These are phyloP conservation scores for Sechiopsis laciniata DNA, from an alignment of 306 rosid species.

Conservation along the genomic window DNA sequence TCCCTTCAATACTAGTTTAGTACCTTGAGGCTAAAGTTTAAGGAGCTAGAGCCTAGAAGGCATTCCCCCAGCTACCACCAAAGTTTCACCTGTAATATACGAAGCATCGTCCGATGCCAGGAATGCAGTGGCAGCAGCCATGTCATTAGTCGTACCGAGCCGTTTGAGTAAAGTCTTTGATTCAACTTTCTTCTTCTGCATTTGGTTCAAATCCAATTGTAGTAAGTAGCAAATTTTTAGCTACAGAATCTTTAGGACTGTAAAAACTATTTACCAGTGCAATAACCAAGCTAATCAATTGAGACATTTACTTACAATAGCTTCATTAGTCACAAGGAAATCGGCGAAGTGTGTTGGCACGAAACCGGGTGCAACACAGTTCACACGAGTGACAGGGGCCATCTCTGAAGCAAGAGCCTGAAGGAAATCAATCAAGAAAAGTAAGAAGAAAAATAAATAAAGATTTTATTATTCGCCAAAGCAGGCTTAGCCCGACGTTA, in stretches of 20 bases:
- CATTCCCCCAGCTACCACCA: constrained; percentile 87
- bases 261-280: not conserved
- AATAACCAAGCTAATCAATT: not conserved
- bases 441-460: constrained; percentile 19
- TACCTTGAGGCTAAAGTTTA: not conserved
- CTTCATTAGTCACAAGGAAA: constrained; percentile 41
- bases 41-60: constrained; percentile 70
- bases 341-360: constrained; percentile 87
- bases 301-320: constrained; percentile 35
- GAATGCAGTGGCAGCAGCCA: constrained; percentile 84
- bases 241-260: not conserved
- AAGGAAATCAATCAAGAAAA: constrained; percentile 18
- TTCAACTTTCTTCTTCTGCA: constrained; percentile 60
- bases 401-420: constrained; percentile 83
- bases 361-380: constrained; percentile 92
- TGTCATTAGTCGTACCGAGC: constrained; percentile 88
- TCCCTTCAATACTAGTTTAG: not conserved
- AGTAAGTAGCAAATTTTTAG: constrained; percentile 5
- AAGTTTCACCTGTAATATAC: constrained; percentile 88
- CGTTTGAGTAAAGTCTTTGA: constrained; percentile 53
- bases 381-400: constrained; percentile 82
- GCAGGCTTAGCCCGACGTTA: too few relatives aligned
- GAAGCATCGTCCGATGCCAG: constrained; percentile 89
- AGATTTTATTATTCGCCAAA: not conserved
- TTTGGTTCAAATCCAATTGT: constrained; percentile 16